Evolutionary conservation across 163 green algal species (phyloP).

Genomic region (Volvox carteri): DNA sequence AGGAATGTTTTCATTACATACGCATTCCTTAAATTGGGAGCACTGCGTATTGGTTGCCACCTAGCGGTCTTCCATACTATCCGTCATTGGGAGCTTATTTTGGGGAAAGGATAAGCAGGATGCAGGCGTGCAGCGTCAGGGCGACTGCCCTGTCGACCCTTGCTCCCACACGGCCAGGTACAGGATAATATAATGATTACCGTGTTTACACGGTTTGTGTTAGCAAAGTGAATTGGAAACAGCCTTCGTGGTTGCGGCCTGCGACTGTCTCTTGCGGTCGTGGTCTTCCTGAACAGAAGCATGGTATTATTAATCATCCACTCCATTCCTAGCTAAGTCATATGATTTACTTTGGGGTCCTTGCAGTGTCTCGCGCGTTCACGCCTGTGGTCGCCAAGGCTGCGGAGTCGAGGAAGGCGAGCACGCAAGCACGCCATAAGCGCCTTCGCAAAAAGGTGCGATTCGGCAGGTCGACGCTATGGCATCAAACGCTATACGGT

Average conservation of each 20-base stretch:
- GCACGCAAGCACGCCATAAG: conserved; percentile 74
- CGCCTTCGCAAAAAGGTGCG: conserved; percentile 81
- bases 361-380: conserved; percentile 60
- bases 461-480: background rate
- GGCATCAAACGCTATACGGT: background rate
- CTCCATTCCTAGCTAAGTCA: no score
- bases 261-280: background rate
- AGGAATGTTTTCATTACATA: background rate
- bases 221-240: no score
- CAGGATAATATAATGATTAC: background rate
- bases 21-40: no score
- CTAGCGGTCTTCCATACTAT: background rate
- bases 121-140: conserved; percentile 51
- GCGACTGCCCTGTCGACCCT: conserved; percentile 36
- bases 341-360: no score
- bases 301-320: no score
- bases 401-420: conserved; percentile 52
- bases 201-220: background rate
- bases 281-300: no score
- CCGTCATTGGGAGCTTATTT: background rate
- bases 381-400: conserved; percentile 55
- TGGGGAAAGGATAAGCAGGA: background rate
- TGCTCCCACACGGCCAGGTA: conserved; percentile 54
- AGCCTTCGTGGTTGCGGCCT: conserved; percentile 32
- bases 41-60: background rate